Percentiles rank a stretch among this genome's conserved stretches.
These are phyloP conservation scores for Trichoderma koningii DNA, from an alignment of 2,329 filamentous ascomycete genomes.

Conservation along the genomic window DNA sequence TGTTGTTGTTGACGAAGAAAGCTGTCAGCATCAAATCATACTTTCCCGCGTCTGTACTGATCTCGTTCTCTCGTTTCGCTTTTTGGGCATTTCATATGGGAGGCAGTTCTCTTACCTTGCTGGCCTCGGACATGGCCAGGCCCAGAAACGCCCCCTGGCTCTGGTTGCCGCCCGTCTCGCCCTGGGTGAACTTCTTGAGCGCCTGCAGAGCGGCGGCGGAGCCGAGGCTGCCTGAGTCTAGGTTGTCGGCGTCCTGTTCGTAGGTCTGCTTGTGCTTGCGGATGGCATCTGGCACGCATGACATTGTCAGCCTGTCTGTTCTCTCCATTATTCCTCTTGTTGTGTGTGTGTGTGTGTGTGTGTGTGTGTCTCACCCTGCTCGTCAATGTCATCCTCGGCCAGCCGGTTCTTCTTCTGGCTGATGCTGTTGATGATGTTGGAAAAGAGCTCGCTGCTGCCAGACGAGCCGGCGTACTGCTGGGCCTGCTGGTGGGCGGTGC, in stretches of 20 bases:
- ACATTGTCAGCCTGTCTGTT: too few species aligned
- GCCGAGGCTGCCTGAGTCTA: constrained; percentile 60
- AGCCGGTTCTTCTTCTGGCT: constrained; percentile 53
- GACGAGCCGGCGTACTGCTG: constrained; percentile 49
- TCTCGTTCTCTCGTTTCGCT: background rate
- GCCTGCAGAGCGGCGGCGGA: constrained; percentile 79
- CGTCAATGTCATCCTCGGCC: constrained; percentile 51
- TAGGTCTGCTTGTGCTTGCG: constrained; percentile 77
- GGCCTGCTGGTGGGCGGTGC: constrained; percentile 52
- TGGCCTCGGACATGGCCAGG: constrained; percentile 84
- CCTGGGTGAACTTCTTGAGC: constrained; percentile 73
- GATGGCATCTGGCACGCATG: constrained; percentile 58
- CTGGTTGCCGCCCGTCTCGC: constrained; percentile 50
- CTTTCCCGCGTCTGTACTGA: background rate
- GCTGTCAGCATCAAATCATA: background rate
- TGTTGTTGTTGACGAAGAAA: constrained; percentile 37
- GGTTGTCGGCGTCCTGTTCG: constrained; percentile 49
- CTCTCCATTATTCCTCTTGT: too few species aligned
- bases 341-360: too few species aligned
- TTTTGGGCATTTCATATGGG: background rate
- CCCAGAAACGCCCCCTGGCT: constrained; percentile 80
- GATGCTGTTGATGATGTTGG: constrained; percentile 50
- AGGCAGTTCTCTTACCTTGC: constrained; percentile 57
- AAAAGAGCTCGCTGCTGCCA: constrained; percentile 53
- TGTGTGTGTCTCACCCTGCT: constrained; percentile 47